Evolutionary conservation across 2,329 filamentous ascomycete species (phyloP).

Genomic region (Fusarium zealandicum): DNA sequence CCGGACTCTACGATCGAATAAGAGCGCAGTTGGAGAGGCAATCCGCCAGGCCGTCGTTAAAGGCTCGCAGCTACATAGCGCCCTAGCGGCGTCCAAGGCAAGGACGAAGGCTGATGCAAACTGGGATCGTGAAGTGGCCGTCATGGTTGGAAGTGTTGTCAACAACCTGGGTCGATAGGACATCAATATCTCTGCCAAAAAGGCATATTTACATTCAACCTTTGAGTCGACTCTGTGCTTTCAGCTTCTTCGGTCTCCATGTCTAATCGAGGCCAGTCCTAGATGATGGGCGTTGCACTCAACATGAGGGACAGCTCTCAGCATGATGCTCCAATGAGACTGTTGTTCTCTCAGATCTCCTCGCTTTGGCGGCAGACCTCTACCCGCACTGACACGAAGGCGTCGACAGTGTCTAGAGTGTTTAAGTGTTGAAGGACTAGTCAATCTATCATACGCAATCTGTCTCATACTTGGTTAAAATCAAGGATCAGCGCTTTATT

Average conservation of each 20-base stretch:
- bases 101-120: conserved; percentile 57
- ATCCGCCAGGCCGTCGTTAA: conserved; percentile 83
- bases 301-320: not conserved
- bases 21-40: conserved; percentile 75
- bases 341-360: not conserved
- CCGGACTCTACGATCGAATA: conserved; percentile 79
- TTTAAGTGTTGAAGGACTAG: not conserved
- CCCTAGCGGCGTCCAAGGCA: conserved; percentile 51
- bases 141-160: conserved; percentile 89
- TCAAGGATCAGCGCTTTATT: conserved; percentile 11
- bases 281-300: not conserved
- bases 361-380: too few species aligned
- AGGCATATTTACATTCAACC: not conserved
- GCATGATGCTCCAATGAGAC: not conserved
- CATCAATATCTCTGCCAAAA: not conserved
- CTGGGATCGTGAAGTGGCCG: conserved; percentile 92
- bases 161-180: conserved; percentile 58
- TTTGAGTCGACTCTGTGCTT: not conserved
- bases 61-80: conserved; percentile 73
- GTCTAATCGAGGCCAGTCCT: not conserved
- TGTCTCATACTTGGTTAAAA: not conserved
- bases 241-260: too few species aligned
- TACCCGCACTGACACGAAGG: not conserved
- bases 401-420: too few species aligned
- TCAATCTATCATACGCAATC: not conserved